phyloP scores from a whole-genome alignment of 257 asterid genomes.

The Nicotiana obtusifolia region DNA sequence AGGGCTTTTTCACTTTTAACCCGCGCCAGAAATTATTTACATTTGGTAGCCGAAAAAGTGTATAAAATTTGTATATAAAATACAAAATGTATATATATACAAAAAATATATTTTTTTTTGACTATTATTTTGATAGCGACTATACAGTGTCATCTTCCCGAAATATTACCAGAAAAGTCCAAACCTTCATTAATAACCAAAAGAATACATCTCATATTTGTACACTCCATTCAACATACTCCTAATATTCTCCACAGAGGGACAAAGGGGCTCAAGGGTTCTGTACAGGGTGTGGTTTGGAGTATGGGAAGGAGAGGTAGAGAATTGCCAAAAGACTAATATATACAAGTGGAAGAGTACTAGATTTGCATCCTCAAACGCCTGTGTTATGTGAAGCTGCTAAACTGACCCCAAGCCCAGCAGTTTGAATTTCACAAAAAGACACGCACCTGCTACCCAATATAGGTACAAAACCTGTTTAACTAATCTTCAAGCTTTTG shows the following conservation, averaged over 20 bases:
- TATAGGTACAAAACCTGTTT: background rate
- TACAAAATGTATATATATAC: too few relatives aligned
- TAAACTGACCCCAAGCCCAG: background rate
- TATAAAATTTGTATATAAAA: too few relatives aligned
- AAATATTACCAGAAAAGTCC: background rate
- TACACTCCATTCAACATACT: background rate
- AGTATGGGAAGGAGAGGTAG: background rate
- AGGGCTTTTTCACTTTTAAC: too few relatives aligned
- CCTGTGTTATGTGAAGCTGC: background rate
- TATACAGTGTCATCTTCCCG: too few relatives aligned
- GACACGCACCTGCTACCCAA: background rate
- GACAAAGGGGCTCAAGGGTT: background rate
- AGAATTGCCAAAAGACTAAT: background rate
- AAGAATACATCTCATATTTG: background rate
- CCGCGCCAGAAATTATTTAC: too few relatives aligned
- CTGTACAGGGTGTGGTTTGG: background rate
- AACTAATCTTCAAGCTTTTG: constrained; percentile 15
- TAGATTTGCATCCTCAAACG: too few relatives aligned
- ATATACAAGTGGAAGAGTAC: background rate
- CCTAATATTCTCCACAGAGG: background rate
- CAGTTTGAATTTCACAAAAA: background rate
- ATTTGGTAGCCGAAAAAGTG: too few relatives aligned
- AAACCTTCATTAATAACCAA: background rate
- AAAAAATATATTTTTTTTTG: too few relatives aligned
- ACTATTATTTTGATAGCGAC: too few relatives aligned